Base-by-base conservation (phyloP, 2,329 filamentous ascomycete species). In the Calonectria pseudoturangicola region DNA sequence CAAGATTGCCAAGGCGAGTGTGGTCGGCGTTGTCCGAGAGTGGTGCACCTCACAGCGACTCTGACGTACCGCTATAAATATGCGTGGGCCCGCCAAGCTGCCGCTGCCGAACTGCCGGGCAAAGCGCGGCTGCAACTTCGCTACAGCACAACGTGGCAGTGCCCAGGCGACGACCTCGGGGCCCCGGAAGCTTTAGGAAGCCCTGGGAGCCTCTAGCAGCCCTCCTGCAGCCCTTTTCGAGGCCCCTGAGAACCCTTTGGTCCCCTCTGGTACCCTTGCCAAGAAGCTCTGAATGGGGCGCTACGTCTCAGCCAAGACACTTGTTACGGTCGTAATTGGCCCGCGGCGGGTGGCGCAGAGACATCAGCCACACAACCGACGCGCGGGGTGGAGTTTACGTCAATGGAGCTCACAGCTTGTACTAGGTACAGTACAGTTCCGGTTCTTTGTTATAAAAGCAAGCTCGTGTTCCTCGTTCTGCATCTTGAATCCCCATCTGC, bases 241-340 rank as follows among this genome's bases (percentile, higher is more conserved):
- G n/a, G 16, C 51, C 30, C 51, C 51, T 39, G n/a, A 12, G 33
- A 18, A 25, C 30, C 33, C 54, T 60, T n/a, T 25, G 4, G 25
- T n/a, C 56, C 12, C 21, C 10, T 47, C 21, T 33, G 7, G 25
- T n/a, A 64, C 6, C 25, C 12, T 39, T 25, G 68, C 68, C 68
- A 71, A 71, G 68, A 33, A 43, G 9, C 45, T 50, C 27, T 70
- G 28, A 58, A 62, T 50, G 60, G 50, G 60, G 48, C 68, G 51
- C 51, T 51, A 36, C 68, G 68, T 62, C 36, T 51, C 68, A 66
- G 62, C 68, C 62, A 70, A 70, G 62, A 25, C 50, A 4, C 33
- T 51, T 4, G 27, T 25, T 6, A 7, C n/a, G 21, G 21, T 7
- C 10, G 7, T 71, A 63, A 71, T 71, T 71, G 68, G 68, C 28